Conservation (phyloP, 192 early-diverging fungal species). For the Coemansia sp. region DNA sequence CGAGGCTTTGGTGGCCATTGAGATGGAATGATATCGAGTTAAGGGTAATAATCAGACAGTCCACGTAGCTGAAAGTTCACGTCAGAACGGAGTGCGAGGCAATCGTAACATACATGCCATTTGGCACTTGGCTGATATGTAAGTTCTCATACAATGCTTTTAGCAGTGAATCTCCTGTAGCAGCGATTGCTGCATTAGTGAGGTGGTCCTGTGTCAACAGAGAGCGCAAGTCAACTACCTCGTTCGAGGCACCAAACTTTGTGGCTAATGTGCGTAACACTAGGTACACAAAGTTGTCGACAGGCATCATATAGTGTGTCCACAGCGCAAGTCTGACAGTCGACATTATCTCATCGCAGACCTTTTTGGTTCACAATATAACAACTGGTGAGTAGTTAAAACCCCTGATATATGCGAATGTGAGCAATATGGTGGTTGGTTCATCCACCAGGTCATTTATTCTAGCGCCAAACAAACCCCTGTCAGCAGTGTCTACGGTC, state of each 20-base stretch:
- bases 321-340: constrained; percentile 31
- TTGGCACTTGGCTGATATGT: constrained; percentile 55
- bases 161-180: constrained; percentile 52
- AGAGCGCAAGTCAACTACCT: constrained; percentile 80
- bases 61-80: constrained; percentile 81
- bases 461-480: constrained; percentile 76
- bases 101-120: constrained; percentile 58
- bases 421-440: no score
- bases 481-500: constrained; percentile 61
- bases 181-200: neutral
- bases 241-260: constrained; percentile 62
- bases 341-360: constrained; percentile 27
- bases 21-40: constrained; percentile 51
- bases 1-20: constrained; percentile 62
- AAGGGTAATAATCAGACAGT: constrained; percentile 65
- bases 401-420: constrained; percentile 56
- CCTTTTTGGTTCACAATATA: constrained; percentile 35
- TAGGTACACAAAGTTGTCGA: constrained; percentile 88
- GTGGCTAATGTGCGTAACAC: constrained; percentile 64
- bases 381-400: constrained; percentile 47
- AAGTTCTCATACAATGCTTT: constrained; percentile 62
- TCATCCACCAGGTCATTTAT: no score
- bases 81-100: constrained; percentile 82
- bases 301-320: constrained; percentile 60
- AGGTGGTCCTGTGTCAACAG: constrained; percentile 22